Base-by-base conservation (phyloP, 2,329 filamentous ascomycete genomes). In the Verticillium nubilum region DNA sequence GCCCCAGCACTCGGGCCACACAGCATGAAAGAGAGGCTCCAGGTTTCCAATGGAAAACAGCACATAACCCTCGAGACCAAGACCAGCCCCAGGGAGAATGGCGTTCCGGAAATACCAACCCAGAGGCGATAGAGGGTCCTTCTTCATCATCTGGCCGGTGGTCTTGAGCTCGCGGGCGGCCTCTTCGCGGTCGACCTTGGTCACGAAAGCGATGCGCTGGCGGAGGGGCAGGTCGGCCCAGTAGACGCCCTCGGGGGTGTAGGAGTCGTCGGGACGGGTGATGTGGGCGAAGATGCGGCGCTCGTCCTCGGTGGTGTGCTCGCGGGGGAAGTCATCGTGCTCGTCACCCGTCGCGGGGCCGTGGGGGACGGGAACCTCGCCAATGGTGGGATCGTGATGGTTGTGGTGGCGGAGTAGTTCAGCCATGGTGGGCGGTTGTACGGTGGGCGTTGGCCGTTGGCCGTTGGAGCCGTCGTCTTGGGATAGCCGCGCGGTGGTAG, bases 1-100 rank as follows among this genome's bases (percentile, higher is more conserved):
- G 13, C 79, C 80, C 94, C 94, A 98, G 79, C 94, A 98, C 3
- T 77, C 67, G 1, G 86, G 84, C 83, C 94, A 98, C 5, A 86
- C 85, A 33, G 85, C 81, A 62, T 85, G 75, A 70, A 97, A 94
- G 12, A 98, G 82, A 4, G 93, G 90, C 70, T 90, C 86, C 64
- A 98, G 80, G 74, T 97, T 97, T 60, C 94, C 94, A 67, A 98
- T 97, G 63, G 93, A 97, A 81, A 98, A 98, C 23, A 98, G 84
- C 50, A 97, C 93, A 71, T 97, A 98, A 67, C 92, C 94, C 82
- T 98, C 94, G 28, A 98, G 84, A 71, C 92, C 89, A 57, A 98
- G 86, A 72, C 94, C 94, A 65, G 92, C 92, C 75, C 94, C 94
- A 56, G 94, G 94, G 60, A 98, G 86, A 58, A 97, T 89, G 76